Conservation (phyloP, 1,139 yeast genomes). For the Geotrichum histeridarum region DNA sequence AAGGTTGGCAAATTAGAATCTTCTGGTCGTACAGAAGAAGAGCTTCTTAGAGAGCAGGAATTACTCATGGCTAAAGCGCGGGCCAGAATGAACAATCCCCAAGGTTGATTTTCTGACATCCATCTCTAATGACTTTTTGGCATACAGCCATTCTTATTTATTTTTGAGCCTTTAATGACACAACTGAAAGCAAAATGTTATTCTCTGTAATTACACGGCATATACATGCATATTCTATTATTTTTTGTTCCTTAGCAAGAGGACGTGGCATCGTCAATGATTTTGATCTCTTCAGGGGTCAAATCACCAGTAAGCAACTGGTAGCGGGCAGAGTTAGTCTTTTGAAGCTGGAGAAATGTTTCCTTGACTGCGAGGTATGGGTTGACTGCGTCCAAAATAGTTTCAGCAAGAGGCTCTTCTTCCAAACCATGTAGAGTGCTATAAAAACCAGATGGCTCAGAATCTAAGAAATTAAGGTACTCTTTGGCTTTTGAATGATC, state of each 20-base stretch:
- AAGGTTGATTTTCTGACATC: background rate
- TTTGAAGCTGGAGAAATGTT: constrained; percentile 38
- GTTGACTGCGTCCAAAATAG: constrained; percentile 70
- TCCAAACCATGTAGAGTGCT: constrained; percentile 47
- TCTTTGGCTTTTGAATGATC: constrained; percentile 26
- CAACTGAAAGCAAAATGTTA: background rate
- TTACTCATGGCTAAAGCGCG: constrained; percentile 86
- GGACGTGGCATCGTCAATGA: constrained; percentile 23
- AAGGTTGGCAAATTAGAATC: constrained; percentile 90
- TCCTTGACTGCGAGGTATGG: constrained; percentile 52
- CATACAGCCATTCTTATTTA: background rate
- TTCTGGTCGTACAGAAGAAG: constrained; percentile 89
- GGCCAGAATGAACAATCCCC: constrained; percentile 42
- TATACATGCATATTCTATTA: background rate
- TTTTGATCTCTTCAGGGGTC: constrained; percentile 37
- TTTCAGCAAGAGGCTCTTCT: constrained; percentile 78
- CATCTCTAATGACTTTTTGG: background rate
- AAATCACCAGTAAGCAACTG: constrained; percentile 28
- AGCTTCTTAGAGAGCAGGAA: constrained; percentile 84
- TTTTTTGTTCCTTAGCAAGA: background rate
- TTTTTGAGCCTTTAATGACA: background rate
- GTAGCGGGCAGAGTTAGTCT: constrained; percentile 32
- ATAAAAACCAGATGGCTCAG: constrained; percentile 10
- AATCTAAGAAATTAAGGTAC: constrained; percentile 33
- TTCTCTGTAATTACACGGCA: background rate